phyloP scores from a whole-genome alignment of 768 basidiomycete species.

The Psilocybe sp. region DNA sequence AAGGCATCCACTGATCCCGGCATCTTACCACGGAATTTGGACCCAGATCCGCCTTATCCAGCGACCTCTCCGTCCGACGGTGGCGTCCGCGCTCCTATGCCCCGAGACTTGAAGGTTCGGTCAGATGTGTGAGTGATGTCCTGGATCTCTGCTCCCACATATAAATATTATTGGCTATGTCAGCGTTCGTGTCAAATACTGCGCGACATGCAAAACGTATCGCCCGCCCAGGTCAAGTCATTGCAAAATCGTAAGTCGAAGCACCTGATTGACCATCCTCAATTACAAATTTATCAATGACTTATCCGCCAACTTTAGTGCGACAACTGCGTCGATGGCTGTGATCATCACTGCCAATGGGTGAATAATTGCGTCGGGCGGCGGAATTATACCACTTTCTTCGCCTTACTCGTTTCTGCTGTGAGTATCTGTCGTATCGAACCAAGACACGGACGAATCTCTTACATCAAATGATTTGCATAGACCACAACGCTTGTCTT shows the following conservation, averaged over 20 bases:
- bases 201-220: slow-evolving; percentile 89
- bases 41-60: slow-evolving; percentile 81
- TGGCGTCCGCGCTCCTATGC: slow-evolving; percentile 60
- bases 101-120: slow-evolving; percentile 79
- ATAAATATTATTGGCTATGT: background rate
- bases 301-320: slow-evolving; percentile 48
- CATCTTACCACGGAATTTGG: slow-evolving; percentile 84
- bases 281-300: too few species aligned
- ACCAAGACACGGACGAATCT: background rate
- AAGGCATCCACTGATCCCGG: slow-evolving; percentile 84
- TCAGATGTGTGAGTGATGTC: slow-evolving; percentile 62
- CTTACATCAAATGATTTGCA: background rate
- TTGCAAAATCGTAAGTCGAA: slow-evolving; percentile 79
- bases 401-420: slow-evolving; percentile 73
- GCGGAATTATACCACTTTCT: slow-evolving; percentile 93
- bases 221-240: slow-evolving; percentile 93
- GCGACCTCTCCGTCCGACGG: slow-evolving; percentile 62
- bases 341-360: slow-evolving; percentile 90
- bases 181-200: slow-evolving; percentile 92
- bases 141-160: background rate
- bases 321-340: slow-evolving; percentile 95
- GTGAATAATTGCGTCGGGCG: slow-evolving; percentile 96
- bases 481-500: slow-evolving; percentile 75
- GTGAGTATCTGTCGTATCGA: slow-evolving; percentile 41
- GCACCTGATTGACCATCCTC: background rate